Evolutionary conservation across 305 asterid species (phyloP).

Genomic region (Rubia tinctorum): DNA sequence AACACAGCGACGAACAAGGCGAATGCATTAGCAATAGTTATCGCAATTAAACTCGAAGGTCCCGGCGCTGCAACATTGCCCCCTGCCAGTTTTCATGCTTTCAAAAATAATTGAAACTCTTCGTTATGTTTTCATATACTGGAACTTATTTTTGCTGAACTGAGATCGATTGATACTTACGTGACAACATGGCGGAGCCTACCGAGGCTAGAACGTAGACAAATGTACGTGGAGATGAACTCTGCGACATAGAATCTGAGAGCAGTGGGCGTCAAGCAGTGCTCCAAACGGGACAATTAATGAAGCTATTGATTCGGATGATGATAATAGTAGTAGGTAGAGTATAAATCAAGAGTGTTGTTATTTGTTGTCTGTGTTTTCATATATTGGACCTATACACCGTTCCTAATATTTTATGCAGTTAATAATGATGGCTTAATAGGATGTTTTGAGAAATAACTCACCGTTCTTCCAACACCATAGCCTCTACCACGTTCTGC

Average conservation of each 20-base stretch:
- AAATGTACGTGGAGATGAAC: conserved; percentile 79
- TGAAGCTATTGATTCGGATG: conserved; percentile 43
- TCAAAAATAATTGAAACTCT: not conserved
- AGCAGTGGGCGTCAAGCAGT: conserved; percentile 52
- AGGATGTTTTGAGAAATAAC: no score
- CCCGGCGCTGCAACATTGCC: conserved; percentile 26
- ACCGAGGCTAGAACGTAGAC: conserved; percentile 70
- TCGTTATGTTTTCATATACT: not conserved
- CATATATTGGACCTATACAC: no score
- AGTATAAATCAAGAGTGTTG: no score
- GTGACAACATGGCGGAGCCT: conserved; percentile 62
- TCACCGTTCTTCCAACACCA: no score
- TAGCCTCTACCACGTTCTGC: no score
- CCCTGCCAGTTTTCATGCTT: conserved; percentile 45
- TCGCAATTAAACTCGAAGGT: conserved; percentile 45
- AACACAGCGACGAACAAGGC: conserved; percentile 60
- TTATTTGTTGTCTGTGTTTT: no score
- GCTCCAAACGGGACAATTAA: conserved; percentile 50
- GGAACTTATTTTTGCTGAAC: not conserved
- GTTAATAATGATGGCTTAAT: no score
- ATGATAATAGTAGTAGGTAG: no score
- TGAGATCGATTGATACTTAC: conserved; percentile 22
- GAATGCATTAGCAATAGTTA: conserved; percentile 58
- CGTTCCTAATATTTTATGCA: no score
- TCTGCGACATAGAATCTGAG: no score